phyloP scores from a whole-genome alignment of 805 yeast species.

The Metschnikowia kunwiensis region DNA sequence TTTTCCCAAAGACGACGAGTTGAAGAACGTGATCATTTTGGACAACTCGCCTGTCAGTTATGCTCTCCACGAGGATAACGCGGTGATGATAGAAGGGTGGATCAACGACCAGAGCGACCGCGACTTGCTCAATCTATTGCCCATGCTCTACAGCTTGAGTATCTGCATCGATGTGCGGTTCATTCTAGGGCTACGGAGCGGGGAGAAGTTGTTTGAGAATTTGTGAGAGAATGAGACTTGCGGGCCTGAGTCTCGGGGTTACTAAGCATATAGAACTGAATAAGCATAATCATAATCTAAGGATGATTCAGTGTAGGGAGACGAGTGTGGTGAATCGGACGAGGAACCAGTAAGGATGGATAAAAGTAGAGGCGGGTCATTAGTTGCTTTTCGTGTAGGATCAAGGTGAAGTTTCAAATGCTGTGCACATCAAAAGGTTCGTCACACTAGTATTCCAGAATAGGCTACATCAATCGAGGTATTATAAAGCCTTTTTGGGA shows the following conservation, averaged over 20 bases:
- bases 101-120: constrained; percentile 91
- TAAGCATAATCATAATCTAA: too few relatives aligned
- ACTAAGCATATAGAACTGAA: not conserved
- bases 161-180: constrained; percentile 81
- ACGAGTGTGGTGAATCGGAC: too few relatives aligned
- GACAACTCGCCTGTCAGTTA: constrained; percentile 95
- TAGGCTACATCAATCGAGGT: too few relatives aligned
- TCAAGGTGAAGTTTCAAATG: too few relatives aligned
- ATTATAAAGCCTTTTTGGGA: too few relatives aligned
- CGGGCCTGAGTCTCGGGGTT: constrained; percentile 7
- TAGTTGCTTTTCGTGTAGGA: too few relatives aligned
- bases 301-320: too few relatives aligned
- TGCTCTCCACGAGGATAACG: constrained; percentile 79
- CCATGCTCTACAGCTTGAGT: constrained; percentile 72
- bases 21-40: constrained; percentile 68
- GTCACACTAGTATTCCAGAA: too few relatives aligned
- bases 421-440: too few relatives aligned
- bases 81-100: constrained; percentile 96
- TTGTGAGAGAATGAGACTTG: constrained; percentile 8
- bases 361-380: too few relatives aligned
- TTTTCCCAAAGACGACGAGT: constrained; percentile 62
- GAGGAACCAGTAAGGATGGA: too few relatives aligned
- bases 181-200: constrained; percentile 68
- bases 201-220: constrained; percentile 58
- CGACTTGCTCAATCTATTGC: constrained; percentile 76